Percentiles rank a stretch among this genome's conserved stretches.
Evolutionary conservation across 495 filamentous ascomycete genomes (phyloP).

Genomic region (Xylaria intraflava): DNA sequence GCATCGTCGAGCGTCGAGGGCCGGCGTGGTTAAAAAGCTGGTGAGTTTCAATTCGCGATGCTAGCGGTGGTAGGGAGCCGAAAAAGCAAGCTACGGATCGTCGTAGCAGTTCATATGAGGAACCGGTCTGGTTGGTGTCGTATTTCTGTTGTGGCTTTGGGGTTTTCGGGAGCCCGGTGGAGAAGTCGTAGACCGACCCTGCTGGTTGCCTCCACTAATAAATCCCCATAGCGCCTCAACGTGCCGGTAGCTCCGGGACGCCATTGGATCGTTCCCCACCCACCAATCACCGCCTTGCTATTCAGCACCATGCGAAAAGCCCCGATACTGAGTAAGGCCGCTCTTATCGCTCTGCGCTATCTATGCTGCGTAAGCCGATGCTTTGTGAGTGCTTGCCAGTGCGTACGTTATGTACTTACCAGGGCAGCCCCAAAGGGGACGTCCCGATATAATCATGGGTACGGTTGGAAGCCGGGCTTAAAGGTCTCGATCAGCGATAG

Average conservation of each 20-base stretch:
- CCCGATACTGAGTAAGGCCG: too few species aligned
- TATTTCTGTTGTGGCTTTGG: not conserved
- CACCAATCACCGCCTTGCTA: not conserved
- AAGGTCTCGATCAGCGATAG: too few species aligned
- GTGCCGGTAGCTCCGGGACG: conserved; percentile 6
- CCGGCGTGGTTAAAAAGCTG: not conserved
- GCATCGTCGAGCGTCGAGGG: not conserved
- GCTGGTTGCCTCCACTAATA: conserved; percentile 9
- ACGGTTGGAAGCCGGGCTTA: too few species aligned
- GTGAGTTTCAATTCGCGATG: not conserved
- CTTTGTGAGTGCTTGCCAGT: not conserved
- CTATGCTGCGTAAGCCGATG: not conserved
- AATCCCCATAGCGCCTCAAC: conserved; percentile 3
- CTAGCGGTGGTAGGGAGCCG: not conserved
- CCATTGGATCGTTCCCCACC: conserved; percentile 2
- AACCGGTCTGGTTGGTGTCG: not conserved
- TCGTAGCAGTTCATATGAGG: too few species aligned
- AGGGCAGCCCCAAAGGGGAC: too few species aligned
- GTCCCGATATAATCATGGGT: too few species aligned
- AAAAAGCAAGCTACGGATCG: too few species aligned
- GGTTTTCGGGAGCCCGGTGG: not conserved
- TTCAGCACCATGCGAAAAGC: not conserved
- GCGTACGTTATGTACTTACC: too few species aligned
- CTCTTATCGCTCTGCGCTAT: not conserved
- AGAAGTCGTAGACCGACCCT: conserved; percentile 9